phyloP scores from a whole-genome alignment of 2,329 filamentous ascomycete species.

The Penicillium polonicum region DNA sequence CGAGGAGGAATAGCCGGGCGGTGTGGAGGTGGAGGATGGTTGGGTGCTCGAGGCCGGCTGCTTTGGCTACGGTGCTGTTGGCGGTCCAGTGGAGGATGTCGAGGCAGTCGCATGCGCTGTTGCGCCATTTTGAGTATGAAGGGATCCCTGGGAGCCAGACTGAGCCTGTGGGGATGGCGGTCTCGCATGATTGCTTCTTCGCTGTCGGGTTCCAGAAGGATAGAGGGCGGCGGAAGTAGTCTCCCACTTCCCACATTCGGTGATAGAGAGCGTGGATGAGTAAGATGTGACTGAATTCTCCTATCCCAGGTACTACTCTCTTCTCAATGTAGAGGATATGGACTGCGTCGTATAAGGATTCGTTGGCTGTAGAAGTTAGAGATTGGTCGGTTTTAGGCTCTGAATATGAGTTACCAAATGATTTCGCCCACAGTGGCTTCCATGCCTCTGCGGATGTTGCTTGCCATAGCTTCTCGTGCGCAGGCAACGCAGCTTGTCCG shows the following conservation, averaged over 20 bases:
- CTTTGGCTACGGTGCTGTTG: conserved; percentile 51
- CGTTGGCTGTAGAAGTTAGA: conserved; percentile 22
- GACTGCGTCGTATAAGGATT: conserved; percentile 45
- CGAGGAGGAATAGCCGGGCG: conserved; percentile 53
- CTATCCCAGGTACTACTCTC: conserved; percentile 43
- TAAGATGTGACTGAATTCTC: conserved; percentile 52
- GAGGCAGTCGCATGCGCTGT: conserved; percentile 47
- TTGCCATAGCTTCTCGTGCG: conserved; percentile 44
- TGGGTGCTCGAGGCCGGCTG: conserved; percentile 54
- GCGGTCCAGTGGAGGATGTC: conserved; percentile 61
- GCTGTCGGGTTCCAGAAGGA: conserved; percentile 48
- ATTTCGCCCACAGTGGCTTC: conserved; percentile 28
- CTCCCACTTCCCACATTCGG: conserved; percentile 50
- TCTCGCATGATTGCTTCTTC: conserved; percentile 38
- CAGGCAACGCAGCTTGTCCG: conserved; percentile 41
- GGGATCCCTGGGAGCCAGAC: conserved; percentile 51
- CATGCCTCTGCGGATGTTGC: conserved; percentile 36
- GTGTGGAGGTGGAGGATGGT: conserved; percentile 58
- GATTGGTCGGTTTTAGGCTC: background rate
- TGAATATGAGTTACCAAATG: conserved; percentile 19
- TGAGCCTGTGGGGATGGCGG: conserved; percentile 35
- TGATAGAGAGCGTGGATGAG: conserved; percentile 53
- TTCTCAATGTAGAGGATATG: conserved; percentile 53
- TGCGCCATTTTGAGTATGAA: conserved; percentile 49
- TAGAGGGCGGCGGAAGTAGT: conserved; percentile 47